Conservation (phyloP, 2,329 filamentous ascomycete species). For the Fusarium xylarioides region DNA sequence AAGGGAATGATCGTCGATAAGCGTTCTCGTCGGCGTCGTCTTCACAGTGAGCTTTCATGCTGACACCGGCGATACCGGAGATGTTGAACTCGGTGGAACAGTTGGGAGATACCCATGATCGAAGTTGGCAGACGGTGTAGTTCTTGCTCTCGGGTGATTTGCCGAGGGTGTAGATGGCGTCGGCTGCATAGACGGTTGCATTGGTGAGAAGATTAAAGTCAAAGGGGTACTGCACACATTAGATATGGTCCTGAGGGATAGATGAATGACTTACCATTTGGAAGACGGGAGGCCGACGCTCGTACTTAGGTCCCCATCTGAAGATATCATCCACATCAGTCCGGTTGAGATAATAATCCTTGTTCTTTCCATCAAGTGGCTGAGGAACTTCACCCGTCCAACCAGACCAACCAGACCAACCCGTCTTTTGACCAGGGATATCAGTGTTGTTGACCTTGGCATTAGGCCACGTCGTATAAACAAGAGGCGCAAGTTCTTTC, state of each 20-base stretch:
- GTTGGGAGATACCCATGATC: constrained; percentile 68
- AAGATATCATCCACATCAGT: constrained; percentile 77
- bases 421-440: constrained; percentile 46
- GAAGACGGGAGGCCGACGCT: constrained; percentile 63
- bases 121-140: constrained; percentile 75
- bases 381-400: constrained; percentile 54
- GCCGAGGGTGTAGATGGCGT: constrained; percentile 73
- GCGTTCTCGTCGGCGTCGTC: constrained; percentile 61
- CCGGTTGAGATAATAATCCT: constrained; percentile 57
- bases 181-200: constrained; percentile 50
- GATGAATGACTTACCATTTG: constrained; percentile 49
- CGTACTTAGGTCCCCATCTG: constrained; percentile 65
- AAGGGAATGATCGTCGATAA: constrained; percentile 58
- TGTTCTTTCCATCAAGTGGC: constrained; percentile 33
- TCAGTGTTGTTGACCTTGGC: constrained; percentile 47
- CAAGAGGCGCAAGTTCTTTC: constrained; percentile 68
- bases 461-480: constrained; percentile 70
- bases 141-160: constrained; percentile 54
- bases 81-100: constrained; percentile 73
- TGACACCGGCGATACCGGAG: constrained; percentile 65
- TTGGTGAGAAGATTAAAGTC: constrained; percentile 75
- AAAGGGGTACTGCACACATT: constrained; percentile 57
- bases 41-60: constrained; percentile 69
- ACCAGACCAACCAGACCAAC: constrained; percentile 49
- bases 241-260: neutral